These are phyloP conservation scores for Sindora glabra DNA, from an alignment of 306 rosid genomes.

Conservation along the genomic window DNA sequence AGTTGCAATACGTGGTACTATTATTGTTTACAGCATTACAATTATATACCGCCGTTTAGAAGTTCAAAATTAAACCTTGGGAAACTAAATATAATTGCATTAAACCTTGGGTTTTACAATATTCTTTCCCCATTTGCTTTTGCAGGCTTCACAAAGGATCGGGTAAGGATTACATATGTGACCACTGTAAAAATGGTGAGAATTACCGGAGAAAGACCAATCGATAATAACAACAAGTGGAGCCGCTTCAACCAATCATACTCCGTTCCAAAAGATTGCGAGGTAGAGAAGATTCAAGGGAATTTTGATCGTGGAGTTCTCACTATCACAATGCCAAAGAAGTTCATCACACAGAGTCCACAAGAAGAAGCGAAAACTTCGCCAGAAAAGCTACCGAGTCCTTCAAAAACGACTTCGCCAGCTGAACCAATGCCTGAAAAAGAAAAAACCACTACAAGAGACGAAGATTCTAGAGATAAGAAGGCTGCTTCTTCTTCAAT, in stretches of 20 bases:
- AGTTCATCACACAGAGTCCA: not conserved
- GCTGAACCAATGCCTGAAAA: not conserved
- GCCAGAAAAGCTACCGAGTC: not conserved
- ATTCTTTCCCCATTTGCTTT: not conserved
- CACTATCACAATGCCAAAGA: constrained; percentile 42
- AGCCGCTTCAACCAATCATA: constrained; percentile 27
- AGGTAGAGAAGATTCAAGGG: constrained; percentile 17
- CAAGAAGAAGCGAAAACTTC: constrained; percentile 16
- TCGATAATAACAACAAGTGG: constrained; percentile 19
- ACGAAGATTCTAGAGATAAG: constrained; percentile 9
- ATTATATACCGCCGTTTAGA: too few relatives aligned
- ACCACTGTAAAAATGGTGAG: not conserved
- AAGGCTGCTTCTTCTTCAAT: constrained; percentile 12
- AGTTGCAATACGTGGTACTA: too few relatives aligned
- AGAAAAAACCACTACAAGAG: constrained; percentile 1
- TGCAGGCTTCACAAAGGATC: constrained; percentile 42
- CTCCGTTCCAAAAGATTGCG: constrained; percentile 28
- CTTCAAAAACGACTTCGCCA: not conserved
- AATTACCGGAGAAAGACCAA: constrained; percentile 44
- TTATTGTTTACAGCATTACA: too few relatives aligned
- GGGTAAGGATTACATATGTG: constrained; percentile 13
- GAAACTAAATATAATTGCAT: too few relatives aligned
- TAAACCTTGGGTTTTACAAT: not conserved
- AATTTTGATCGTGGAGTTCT: constrained; percentile 29
- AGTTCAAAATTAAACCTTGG: too few relatives aligned